phyloP scores from a whole-genome alignment of 176 grass and related monocot species.

The Oryza rufipogon region DNA sequence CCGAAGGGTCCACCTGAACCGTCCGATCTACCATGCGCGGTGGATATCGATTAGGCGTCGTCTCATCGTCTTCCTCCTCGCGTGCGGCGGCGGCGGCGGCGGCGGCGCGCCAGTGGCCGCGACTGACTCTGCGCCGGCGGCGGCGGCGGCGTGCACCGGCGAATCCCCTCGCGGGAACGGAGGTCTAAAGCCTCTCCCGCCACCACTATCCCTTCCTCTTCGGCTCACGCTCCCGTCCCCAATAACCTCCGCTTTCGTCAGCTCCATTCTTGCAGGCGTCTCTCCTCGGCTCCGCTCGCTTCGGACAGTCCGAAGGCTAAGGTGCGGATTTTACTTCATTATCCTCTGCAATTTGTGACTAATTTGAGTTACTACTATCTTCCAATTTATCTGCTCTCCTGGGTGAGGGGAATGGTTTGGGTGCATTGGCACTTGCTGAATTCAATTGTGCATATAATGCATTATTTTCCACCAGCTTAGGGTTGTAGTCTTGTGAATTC shows the following conservation, averaged over 20 bases:
- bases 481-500: not conserved
- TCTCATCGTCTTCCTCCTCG: not conserved
- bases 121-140: too few species aligned
- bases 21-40: too few species aligned
- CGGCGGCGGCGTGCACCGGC: not conserved
- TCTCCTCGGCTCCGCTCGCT: not conserved
- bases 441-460: too few species aligned
- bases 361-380: not conserved
- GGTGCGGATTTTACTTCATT: not conserved
- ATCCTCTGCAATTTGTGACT: not conserved
- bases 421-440: not conserved
- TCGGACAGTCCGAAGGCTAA: not conserved
- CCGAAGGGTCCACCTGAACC: too few species aligned
- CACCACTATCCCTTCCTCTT: not conserved
- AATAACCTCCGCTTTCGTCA: not conserved
- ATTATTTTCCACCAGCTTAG: too few species aligned
- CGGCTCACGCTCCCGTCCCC: not conserved
- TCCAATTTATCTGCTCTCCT: not conserved
- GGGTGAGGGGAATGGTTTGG: not conserved
- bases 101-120: not conserved
- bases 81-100: not conserved
- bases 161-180: conserved; percentile 2
- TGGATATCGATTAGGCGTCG: not conserved
- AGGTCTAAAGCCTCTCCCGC: not conserved
- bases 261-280: not conserved